Percentiles rank a stretch among this genome's conserved stretches.
Evolutionary conservation across 1,139 yeast genomes (phyloP).

Genomic region (Hansenula lynferdii): DNA sequence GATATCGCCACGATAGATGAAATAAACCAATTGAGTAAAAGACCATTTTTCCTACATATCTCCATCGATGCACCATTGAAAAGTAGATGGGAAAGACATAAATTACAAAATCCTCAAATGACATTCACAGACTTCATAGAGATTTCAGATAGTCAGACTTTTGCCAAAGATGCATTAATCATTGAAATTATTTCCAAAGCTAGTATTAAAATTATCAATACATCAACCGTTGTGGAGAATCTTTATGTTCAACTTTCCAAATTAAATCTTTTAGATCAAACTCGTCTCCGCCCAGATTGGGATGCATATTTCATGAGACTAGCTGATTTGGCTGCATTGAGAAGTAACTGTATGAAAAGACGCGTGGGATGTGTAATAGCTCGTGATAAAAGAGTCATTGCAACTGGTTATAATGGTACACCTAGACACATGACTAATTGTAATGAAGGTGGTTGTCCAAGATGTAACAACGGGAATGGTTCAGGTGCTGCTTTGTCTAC

Average conservation of each 20-base stretch:
- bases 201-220: constrained; percentile 57
- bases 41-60: constrained; percentile 86
- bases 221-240: constrained; percentile 41
- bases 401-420: constrained; percentile 97
- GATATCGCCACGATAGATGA: constrained; percentile 41
- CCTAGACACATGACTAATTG: constrained; percentile 86
- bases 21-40: constrained; percentile 49
- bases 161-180: constrained; percentile 32
- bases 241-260: constrained; percentile 48
- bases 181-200: constrained; percentile 54
- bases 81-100: constrained; percentile 47
- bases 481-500: constrained; percentile 73
- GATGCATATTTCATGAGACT: constrained; percentile 91
- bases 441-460: constrained; percentile 89
- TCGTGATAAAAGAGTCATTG: constrained; percentile 77
- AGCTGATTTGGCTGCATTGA: constrained; percentile 87
- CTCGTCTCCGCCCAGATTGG: constrained; percentile 90
- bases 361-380: constrained; percentile 96
- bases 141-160: constrained; percentile 41
- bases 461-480: constrained; percentile 67
- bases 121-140: constrained; percentile 36
- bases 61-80: constrained; percentile 72
- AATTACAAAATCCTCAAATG: constrained; percentile 20
- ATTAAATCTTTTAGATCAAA: constrained; percentile 46
- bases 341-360: constrained; percentile 96